Percentiles rank a stretch among this genome's conserved stretches.
Conservation (phyloP, 129 eudicot genomes). For the Flaveria linearis region DNA sequence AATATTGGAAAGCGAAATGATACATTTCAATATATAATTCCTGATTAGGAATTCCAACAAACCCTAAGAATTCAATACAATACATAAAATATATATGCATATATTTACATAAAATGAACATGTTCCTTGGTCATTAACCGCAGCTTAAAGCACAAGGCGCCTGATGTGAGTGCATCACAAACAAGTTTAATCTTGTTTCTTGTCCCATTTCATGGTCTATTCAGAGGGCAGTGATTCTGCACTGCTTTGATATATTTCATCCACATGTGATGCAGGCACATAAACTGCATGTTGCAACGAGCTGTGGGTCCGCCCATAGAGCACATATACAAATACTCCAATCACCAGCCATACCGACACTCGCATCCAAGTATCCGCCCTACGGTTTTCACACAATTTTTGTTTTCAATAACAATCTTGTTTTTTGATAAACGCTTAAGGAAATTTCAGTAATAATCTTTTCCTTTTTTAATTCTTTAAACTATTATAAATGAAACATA, state of each 20-base stretch:
- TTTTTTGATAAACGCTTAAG: neutral
- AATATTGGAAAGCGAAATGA: neutral
- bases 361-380: constrained; percentile 79
- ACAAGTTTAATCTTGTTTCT: constrained; percentile 25
- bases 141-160: constrained; percentile 9
- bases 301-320: constrained; percentile 86
- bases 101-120: constrained; percentile 34
- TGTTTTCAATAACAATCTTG: neutral
- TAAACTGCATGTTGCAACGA: constrained; percentile 74
- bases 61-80: neutral
- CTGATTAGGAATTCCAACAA: constrained; percentile 19
- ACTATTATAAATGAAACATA: too few relatives aligned
- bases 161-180: constrained; percentile 5
- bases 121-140: constrained; percentile 2
- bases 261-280: constrained; percentile 87
- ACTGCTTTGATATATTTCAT: constrained; percentile 76
- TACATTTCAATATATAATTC: constrained; percentile 29
- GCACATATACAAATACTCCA: constrained; percentile 63
- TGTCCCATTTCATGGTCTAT: constrained; percentile 13
- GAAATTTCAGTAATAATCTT: neutral
- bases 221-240: constrained; percentile 42
- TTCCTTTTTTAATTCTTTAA: neutral
- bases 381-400: constrained; percentile 32
- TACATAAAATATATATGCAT: neutral
- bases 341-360: constrained; percentile 81